Percentiles rank a stretch among this genome's conserved stretches.
Evolutionary conservation across 179 eudicot species (phyloP).

Genomic region (Spinacia oleracea): DNA sequence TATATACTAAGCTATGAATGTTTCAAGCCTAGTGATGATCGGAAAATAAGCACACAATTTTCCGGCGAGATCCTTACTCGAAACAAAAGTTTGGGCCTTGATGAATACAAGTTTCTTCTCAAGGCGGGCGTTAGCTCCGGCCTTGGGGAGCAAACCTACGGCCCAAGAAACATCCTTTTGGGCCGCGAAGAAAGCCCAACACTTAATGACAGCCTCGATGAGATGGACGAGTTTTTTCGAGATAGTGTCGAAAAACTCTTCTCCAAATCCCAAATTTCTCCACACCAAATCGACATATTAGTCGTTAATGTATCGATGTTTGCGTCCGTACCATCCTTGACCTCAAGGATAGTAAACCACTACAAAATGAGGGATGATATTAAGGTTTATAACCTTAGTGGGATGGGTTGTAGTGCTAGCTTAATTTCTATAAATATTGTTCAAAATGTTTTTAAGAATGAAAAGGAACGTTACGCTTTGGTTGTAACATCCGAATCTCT

Average conservation of each 20-base stretch:
- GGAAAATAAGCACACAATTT: conserved; percentile 60
- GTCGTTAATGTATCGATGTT: conserved; percentile 76
- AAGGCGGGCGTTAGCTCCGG: conserved; percentile 80
- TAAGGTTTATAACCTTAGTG: conserved; percentile 71
- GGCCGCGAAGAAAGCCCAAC: conserved; percentile 56
- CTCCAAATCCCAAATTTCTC: conserved; percentile 33
- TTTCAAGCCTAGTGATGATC: conserved; percentile 57
- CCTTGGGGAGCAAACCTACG: conserved; percentile 72
- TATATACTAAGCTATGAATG: conserved; percentile 68
- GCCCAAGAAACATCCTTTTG: conserved; percentile 54
- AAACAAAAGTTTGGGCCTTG: conserved; percentile 61
- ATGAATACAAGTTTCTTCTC: conserved; percentile 73
- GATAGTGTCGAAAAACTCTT: conserved; percentile 54
- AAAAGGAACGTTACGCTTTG: conserved; percentile 46
- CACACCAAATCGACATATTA: conserved; percentile 60
- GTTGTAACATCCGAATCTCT: conserved; percentile 79
- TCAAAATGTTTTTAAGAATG: conserved; percentile 49
- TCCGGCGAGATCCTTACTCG: conserved; percentile 65
- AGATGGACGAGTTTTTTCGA: conserved; percentile 60
- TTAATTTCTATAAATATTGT: conserved; percentile 58
- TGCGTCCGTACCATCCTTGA: conserved; percentile 58
- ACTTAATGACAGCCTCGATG: conserved; percentile 42
- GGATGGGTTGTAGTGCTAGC: conserved; percentile 99
- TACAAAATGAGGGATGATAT: conserved; percentile 78
- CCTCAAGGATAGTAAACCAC: conserved; percentile 56